Evolutionary conservation across 192 early-diverging fungal genomes (phyloP), one percentile per base, ranked within the genome.

Genomic region (Cetraspora pellucida): DNA sequence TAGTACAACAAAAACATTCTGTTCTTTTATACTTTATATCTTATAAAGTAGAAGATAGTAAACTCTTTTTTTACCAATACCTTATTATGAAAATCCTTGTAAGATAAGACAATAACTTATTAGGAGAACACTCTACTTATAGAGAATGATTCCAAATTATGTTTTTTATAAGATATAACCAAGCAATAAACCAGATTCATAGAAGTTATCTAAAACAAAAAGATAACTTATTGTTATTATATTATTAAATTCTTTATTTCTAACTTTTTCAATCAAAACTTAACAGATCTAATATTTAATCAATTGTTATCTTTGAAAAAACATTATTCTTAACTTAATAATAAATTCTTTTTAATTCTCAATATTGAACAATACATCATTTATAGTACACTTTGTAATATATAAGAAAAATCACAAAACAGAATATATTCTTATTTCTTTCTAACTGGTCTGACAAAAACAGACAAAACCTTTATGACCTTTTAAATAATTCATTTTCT

Each of bases 51-150:
- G 21, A 13, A 49, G 45, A n/a, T n/a, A n/a, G n/a, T n/a, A n/a
- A n/a, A n/a, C n/a, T n/a, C n/a, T n/a, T n/a, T n/a, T n/a, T n/a
- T 1, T 70, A 50, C 49, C 67, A 70, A 70, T 45, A 70, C 3
- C 0, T 70, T 11, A 21, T 69, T 46, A 8, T 69, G 0, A 44
- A 69, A 23, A 23, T 44, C 1, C 47, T 45, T 6, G 10, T 13
- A 3, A 21, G 67, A 49, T 23, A 9, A 5, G 46, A 70, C 21
- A 2, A 68, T 1, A 10, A 68, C 2, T 27, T 67, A 2, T 21
- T 2, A 49, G 47, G 47, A 49, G 47, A 49, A 49, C 13, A 49
- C 13, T 49, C 47, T 49, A 49, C 6, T 49, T 49, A 49, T 49
- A 49, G 47, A 49, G 6, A 6, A 49, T 13, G 47, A 10, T 49